phyloP scores from a whole-genome alignment of 176 grass and related monocot species.

The Lolium multiflorum region DNA sequence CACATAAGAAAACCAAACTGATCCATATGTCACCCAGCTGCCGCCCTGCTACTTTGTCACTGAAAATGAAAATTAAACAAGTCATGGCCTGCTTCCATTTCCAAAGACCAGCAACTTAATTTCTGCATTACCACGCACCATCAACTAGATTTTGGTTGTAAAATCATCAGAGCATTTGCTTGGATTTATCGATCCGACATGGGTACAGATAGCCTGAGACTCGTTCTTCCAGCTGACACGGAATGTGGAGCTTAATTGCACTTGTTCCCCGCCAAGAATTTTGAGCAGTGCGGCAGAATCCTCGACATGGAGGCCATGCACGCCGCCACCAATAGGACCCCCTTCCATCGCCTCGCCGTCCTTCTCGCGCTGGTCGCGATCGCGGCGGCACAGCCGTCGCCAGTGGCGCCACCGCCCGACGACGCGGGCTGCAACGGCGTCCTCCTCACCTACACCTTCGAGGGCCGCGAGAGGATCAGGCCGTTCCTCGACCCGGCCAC shows the following conservation, averaged over 20 bases:
- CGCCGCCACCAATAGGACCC: neutral
- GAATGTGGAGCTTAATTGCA: neutral
- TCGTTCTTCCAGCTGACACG: neutral
- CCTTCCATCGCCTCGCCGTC: neutral
- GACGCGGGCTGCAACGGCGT: constrained; percentile 70
- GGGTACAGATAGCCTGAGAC: neutral
- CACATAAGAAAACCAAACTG: neutral
- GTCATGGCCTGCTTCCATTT: neutral
- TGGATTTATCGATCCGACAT: neutral
- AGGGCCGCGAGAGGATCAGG: constrained; percentile 56
- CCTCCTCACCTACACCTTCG: constrained; percentile 62
- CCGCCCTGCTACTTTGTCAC: neutral
- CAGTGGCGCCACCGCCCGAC: constrained; percentile 31
- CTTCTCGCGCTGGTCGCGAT: constrained; percentile 7
- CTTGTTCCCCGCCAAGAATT: constrained; percentile 7
- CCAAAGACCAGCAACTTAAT: neutral
- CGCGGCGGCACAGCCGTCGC: constrained; percentile 5
- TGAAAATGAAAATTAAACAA: neutral
- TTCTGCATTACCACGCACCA: neutral
- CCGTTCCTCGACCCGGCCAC: constrained; percentile 49
- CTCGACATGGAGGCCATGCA: neutral
- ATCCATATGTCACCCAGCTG: neutral
- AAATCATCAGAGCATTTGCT: neutral
- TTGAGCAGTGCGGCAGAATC: neutral
- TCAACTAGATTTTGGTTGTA: neutral